These are phyloP conservation scores for Cladosporium halotolerans DNA, from an alignment of 2,329 filamentous ascomycete species.

Conservation along the genomic window DNA sequence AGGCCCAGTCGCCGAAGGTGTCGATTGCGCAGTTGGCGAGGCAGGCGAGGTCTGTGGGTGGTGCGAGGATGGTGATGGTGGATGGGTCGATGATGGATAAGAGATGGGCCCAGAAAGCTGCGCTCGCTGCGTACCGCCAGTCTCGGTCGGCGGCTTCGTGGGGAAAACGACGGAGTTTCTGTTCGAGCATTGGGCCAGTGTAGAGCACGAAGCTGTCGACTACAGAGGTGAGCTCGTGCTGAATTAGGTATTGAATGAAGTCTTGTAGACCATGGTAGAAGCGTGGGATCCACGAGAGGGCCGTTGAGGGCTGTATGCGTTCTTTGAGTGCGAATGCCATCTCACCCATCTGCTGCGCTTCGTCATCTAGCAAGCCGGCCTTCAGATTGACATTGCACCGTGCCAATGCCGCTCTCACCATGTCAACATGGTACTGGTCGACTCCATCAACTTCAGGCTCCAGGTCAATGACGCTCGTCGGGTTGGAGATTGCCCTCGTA, in stretches of 20 bases:
- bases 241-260: conserved; percentile 20
- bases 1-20: conserved; percentile 34
- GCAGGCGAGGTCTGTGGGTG: conserved; percentile 56
- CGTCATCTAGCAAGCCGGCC: not conserved
- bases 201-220: conserved; percentile 45
- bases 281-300: conserved; percentile 13
- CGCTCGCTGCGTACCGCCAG: conserved; percentile 21
- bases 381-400: not conserved
- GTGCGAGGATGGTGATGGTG: conserved; percentile 43
- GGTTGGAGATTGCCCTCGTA: not conserved
- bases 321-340: conserved; percentile 5
- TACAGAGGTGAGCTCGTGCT: conserved; percentile 12
- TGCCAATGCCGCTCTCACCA: not conserved
- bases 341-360: conserved; percentile 6
- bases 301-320: not conserved
- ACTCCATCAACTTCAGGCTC: not conserved
- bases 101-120: conserved; percentile 47
- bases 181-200: conserved; percentile 22
- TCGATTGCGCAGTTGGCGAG: conserved; percentile 54
- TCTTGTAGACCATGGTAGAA: conserved; percentile 21
- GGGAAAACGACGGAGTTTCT: conserved; percentile 26
- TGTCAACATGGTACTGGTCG: not conserved
- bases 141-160: conserved; percentile 30
- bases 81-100: conserved; percentile 47
- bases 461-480: too few relatives aligned